phyloP scores from a whole-genome alignment of 1,284 basidiomycete species.

The Phellinidium pouzarii region DNA sequence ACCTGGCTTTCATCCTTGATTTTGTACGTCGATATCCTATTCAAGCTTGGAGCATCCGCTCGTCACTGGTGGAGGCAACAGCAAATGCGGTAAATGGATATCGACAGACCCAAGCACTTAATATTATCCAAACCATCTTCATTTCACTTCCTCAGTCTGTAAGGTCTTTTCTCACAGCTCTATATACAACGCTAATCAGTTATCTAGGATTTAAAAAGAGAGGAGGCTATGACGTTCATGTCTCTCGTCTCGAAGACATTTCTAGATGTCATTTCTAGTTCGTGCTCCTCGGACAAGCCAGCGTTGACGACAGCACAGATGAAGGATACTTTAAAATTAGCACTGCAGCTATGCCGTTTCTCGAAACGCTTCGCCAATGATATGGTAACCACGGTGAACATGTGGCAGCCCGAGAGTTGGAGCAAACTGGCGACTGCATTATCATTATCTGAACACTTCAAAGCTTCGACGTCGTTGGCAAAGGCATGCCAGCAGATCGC shows the following conservation, averaged over 20 bases:
- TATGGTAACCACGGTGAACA: conserved; percentile 24
- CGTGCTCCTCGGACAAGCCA: conserved; percentile 39
- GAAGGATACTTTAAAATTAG: conserved; percentile 78
- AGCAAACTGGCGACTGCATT: conserved; percentile 32
- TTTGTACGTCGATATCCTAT: conserved; percentile 66
- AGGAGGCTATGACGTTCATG: conserved; percentile 47
- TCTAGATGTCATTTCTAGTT: conserved; percentile 43
- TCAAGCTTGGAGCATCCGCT: conserved; percentile 63
- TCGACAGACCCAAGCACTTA: conserved; percentile 68
- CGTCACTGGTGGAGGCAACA: conserved; percentile 49
- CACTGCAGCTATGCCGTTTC: conserved; percentile 58
- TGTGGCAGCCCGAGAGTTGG: conserved; percentile 43
- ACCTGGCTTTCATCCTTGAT: conserved; percentile 72
- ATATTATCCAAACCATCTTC: conserved; percentile 64
- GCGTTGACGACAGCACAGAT: conserved; percentile 60
- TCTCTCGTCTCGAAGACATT: conserved; percentile 44
- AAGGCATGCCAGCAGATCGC: conserved; percentile 44
- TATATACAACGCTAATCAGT: background rate
- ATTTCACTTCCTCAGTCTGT: conserved; percentile 33
- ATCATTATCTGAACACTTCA: conserved; percentile 37
- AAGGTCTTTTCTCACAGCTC: conserved; percentile 8
- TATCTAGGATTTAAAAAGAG: conserved; percentile 22
- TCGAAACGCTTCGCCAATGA: conserved; percentile 39
- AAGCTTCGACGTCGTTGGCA: conserved; percentile 37
- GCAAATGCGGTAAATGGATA: conserved; percentile 66